Percentiles rank a stretch among this genome's conserved stretches.
Evolutionary conservation across 768 basidiomycete genomes (phyloP).

Genomic region (Trametes maxima): DNA sequence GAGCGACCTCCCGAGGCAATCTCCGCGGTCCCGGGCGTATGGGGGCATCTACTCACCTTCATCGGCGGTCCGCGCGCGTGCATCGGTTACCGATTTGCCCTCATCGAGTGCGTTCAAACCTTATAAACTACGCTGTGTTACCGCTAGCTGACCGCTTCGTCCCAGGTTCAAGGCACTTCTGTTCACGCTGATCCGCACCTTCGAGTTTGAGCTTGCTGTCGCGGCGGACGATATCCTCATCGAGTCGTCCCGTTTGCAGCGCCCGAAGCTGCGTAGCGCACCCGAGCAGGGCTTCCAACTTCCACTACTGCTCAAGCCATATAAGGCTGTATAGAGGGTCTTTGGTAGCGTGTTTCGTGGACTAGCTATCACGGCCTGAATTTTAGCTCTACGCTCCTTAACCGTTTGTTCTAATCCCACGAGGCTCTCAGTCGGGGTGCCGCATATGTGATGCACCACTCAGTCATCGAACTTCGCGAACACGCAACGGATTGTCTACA

Average conservation of each 20-base stretch:
- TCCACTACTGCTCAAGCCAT: constrained; percentile 24
- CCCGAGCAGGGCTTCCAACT: constrained; percentile 25
- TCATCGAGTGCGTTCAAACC: constrained; percentile 52
- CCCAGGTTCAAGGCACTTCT: constrained; percentile 37
- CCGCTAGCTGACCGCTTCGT: not conserved
- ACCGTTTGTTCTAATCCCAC: too few relatives aligned
- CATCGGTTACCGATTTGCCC: constrained; percentile 67
- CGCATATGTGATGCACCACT: too few relatives aligned
- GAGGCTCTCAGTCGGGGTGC: too few relatives aligned
- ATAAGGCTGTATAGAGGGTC: not conserved
- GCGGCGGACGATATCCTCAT: constrained; percentile 24
- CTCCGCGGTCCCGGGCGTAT: constrained; percentile 56
- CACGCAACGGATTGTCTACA: too few relatives aligned
- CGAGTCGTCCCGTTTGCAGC: constrained; percentile 22
- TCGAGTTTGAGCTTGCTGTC: constrained; percentile 33
- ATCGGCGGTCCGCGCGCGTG: constrained; percentile 65
- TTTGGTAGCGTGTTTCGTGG: too few relatives aligned
- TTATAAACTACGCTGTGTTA: not conserved
- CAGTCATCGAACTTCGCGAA: too few relatives aligned
- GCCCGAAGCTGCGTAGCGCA: constrained; percentile 23
- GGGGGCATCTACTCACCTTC: constrained; percentile 63
- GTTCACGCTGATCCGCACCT: constrained; percentile 32
- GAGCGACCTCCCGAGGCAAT: constrained; percentile 46
- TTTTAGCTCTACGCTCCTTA: too few relatives aligned
- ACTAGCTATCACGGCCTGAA: too few relatives aligned